These are phyloP conservation scores for Beauveria scarabaeidicola DNA, from an alignment of 2,329 filamentous ascomycete genomes.

Conservation along the genomic window DNA sequence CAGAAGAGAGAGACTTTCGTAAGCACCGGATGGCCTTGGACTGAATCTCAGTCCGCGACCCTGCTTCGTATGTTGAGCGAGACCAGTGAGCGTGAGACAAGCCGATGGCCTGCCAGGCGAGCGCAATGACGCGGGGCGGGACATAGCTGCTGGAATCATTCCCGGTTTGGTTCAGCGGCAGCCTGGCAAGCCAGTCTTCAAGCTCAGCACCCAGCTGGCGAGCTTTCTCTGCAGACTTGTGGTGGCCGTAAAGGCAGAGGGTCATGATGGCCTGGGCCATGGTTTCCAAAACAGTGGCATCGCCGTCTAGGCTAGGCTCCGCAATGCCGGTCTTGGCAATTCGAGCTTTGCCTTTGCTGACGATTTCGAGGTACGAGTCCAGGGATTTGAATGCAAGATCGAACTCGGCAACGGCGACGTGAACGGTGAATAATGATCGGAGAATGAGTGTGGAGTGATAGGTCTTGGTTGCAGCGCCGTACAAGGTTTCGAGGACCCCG, in stretches of 20 bases:
- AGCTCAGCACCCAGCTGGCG: conserved; percentile 61
- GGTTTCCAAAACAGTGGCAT: conserved; percentile 67
- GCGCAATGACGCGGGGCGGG: conserved; percentile 52
- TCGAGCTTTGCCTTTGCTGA: conserved; percentile 75
- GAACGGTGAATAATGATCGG: conserved; percentile 77
- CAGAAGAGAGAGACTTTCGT: conserved; percentile 61
- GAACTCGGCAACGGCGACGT: conserved; percentile 82
- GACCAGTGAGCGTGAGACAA: conserved; percentile 84
- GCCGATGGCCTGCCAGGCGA: conserved; percentile 77
- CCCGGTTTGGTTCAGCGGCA: conserved; percentile 29
- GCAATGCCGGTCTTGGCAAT: conserved; percentile 67
- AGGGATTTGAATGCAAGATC: conserved; percentile 85
- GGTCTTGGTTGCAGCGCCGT: conserved; percentile 83
- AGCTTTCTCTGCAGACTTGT: conserved; percentile 70
- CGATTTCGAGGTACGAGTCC: conserved; percentile 83
- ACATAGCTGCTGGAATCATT: conserved; percentile 32
- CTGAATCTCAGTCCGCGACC: conserved; percentile 63
- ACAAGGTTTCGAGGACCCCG: conserved; percentile 77
- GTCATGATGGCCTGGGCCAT: conserved; percentile 72
- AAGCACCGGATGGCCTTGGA: conserved; percentile 68
- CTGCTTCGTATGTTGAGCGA: conserved; percentile 66
- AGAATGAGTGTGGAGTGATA: conserved; percentile 91
- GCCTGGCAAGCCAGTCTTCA: conserved; percentile 64
- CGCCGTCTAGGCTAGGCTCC: conserved; percentile 67
- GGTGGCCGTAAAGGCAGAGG: conserved; percentile 72